Evolutionary conservation across 495 filamentous ascomycete species (phyloP).

Genomic region (Aspergillus coremiiformis): DNA sequence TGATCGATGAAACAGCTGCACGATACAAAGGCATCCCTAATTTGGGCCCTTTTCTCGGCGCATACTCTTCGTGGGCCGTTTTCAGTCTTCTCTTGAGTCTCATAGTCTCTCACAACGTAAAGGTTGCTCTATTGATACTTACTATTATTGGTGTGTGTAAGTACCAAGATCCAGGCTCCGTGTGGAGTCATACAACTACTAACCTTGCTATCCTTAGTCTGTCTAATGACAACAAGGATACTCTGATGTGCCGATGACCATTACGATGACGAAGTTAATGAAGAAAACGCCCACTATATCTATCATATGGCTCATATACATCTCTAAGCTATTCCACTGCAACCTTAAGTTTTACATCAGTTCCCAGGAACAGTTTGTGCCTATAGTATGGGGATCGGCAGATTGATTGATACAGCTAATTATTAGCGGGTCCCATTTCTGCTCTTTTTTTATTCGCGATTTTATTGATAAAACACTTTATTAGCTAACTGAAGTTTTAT

Average conservation of each 20-base stretch:
- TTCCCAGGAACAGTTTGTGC: neutral
- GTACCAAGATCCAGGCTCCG: neutral
- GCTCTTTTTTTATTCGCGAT: neutral
- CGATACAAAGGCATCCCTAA: conserved; percentile 26
- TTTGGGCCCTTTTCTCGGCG: conserved; percentile 15
- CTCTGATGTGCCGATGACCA: neutral
- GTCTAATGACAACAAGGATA: neutral
- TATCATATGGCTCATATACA: neutral
- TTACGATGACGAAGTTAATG: neutral
- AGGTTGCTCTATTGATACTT: conserved; percentile 13
- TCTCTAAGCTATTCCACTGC: neutral
- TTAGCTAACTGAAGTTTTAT: neutral
- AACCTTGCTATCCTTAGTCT: neutral
- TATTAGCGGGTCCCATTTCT: neutral
- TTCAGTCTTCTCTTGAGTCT: conserved; percentile 19
- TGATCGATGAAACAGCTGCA: conserved; percentile 33
- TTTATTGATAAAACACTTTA: neutral
- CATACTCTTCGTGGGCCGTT: conserved; percentile 20
- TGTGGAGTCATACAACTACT: neutral
- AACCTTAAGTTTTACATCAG: neutral
- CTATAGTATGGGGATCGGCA: neutral
- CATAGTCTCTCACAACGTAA: conserved; percentile 21
- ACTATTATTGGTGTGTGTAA: conserved; percentile 20
- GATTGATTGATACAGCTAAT: neutral
- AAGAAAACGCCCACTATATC: neutral